phyloP scores from a whole-genome alignment of 305 asterid species.

The Rubia balearica region DNA sequence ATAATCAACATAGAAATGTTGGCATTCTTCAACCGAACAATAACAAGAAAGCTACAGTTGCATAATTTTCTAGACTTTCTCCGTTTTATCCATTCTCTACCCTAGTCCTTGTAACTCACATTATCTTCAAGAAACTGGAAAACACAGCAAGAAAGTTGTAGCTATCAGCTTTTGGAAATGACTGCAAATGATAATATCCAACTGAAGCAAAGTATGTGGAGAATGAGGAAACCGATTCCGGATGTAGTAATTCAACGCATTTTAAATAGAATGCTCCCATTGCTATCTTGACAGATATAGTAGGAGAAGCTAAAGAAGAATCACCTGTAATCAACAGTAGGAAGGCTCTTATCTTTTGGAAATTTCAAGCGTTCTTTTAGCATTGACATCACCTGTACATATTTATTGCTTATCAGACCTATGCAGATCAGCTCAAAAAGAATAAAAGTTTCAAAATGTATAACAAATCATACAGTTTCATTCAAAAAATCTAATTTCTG shows the following conservation, averaged over 20 bases:
- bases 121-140: background rate
- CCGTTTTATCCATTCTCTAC: background rate
- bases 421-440: background rate
- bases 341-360: slow-evolving; percentile 57
- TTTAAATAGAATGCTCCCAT: background rate
- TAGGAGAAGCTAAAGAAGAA: slow-evolving; percentile 16
- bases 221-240: background rate
- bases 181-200: background rate
- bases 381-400: slow-evolving; percentile 61
- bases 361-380: slow-evolving; percentile 74
- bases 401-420: slow-evolving; percentile 26
- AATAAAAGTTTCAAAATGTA: background rate
- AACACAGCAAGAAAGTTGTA: background rate
- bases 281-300: background rate
- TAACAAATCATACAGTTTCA: background rate
- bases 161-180: background rate
- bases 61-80: background rate
- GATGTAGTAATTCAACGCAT: background rate
- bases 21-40: background rate
- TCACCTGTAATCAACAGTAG: slow-evolving; percentile 82
- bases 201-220: background rate
- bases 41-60: background rate
- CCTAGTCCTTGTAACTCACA: background rate
- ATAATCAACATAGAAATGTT: background rate
- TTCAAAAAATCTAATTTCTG: background rate